These are phyloP conservation scores for Novymonas esmeraldas DNA, from an alignment of 208 protist species.

Conservation along the genomic window DNA sequence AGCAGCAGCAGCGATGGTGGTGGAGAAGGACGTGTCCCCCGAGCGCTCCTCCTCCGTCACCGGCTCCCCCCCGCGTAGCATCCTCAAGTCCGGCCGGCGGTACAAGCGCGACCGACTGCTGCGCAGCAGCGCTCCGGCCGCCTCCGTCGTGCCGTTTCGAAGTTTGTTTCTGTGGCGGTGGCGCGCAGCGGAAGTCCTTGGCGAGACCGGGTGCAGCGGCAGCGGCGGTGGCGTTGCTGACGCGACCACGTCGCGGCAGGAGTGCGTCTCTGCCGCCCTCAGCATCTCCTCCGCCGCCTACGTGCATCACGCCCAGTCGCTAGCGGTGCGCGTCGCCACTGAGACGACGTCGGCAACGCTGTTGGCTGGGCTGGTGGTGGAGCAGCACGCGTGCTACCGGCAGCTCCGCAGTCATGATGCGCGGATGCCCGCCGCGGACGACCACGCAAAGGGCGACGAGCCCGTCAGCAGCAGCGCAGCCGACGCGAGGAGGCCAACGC, in stretches of 20 bases:
- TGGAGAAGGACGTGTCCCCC: background rate
- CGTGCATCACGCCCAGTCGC: slow-evolving; percentile 17
- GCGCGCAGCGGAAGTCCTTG: slow-evolving; percentile 33
- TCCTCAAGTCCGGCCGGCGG: slow-evolving; percentile 53
- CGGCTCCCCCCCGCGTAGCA: slow-evolving; percentile 31
- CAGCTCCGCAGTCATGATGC: slow-evolving; percentile 9
- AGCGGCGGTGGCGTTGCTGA: background rate
- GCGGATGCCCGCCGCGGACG: background rate
- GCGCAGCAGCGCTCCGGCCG: slow-evolving; percentile 37
- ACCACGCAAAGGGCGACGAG: background rate
- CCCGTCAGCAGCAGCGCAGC: no score
- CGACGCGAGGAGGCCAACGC: background rate
- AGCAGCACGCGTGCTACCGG: slow-evolving; percentile 27
- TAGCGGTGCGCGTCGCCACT: slow-evolving; percentile 27
- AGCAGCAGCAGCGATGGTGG: no score
- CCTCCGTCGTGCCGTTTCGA: slow-evolving; percentile 38
- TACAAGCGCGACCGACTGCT: slow-evolving; percentile 39
- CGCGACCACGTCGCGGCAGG: background rate
- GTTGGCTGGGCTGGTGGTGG: slow-evolving; percentile 24
- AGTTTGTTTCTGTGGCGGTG: slow-evolving; percentile 40
- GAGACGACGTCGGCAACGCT: slow-evolving; percentile 13
- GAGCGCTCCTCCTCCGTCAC: background rate
- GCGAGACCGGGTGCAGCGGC: no score
- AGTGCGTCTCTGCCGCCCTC: slow-evolving; percentile 5
- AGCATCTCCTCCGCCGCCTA: slow-evolving; percentile 33